Evolutionary conservation across 2,329 filamentous ascomycete genomes (phyloP).

Genomic region (Epichloe gansuensis): DNA sequence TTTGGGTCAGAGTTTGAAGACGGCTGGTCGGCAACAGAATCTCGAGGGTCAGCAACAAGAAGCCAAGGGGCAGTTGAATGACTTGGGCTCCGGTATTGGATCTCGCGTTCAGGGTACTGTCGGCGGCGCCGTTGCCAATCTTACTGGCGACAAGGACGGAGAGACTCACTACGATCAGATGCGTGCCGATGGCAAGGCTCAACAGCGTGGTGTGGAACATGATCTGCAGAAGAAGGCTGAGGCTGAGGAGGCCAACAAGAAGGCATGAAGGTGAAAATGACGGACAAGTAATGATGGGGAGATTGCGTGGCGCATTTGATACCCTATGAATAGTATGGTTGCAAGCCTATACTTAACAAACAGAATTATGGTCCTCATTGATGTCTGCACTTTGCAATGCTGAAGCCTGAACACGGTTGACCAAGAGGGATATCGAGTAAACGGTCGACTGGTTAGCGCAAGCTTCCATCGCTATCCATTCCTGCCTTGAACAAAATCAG

Average conservation of each 20-base stretch:
- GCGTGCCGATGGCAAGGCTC: slow-evolving; percentile 74
- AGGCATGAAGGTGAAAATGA: neutral
- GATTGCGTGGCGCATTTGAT: slow-evolving; percentile 2
- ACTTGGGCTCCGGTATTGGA: slow-evolving; percentile 53
- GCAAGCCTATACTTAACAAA: neutral
- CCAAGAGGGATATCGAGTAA: too few species aligned
- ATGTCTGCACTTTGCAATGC: neutral
- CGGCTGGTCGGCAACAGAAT: slow-evolving; percentile 66
- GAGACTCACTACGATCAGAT: slow-evolving; percentile 53
- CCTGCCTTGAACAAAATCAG: too few species aligned
- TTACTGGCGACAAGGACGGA: slow-evolving; percentile 58
- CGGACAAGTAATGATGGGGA: neutral
- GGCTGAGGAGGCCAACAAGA: slow-evolving; percentile 16
- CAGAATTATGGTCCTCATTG: neutral
- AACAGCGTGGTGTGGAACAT: slow-evolving; percentile 69
- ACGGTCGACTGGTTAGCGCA: too few species aligned
- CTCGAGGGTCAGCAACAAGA: slow-evolving; percentile 68
- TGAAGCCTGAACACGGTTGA: too few species aligned
- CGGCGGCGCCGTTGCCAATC: slow-evolving; percentile 56
- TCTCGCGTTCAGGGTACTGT: slow-evolving; percentile 60
- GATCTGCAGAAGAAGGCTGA: slow-evolving; percentile 66
- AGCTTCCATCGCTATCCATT: too few species aligned
- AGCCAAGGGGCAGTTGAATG: slow-evolving; percentile 67
- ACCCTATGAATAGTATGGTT: slow-evolving; percentile 7
- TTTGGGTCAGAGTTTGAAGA: slow-evolving; percentile 47